Base-by-base conservation (phyloP, 78 protist genomes). In the slime mould (Dictyostelium discoideum) region DNA sequence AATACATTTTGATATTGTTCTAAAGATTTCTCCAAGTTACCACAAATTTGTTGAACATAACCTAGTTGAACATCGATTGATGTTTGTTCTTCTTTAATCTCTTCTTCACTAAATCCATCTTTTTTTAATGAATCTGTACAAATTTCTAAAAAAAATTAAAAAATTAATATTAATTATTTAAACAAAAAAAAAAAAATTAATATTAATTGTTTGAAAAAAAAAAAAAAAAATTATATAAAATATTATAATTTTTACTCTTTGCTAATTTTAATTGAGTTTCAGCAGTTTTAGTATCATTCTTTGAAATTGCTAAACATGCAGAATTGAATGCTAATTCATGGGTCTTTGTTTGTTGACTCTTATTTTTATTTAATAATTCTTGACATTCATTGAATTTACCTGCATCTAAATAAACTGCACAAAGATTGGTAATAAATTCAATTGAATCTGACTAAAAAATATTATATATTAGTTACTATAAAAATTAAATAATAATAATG, bases 221-320 rank as follows among this genome's bases (percentile, higher is more conserved):
- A 48, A 46, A 8, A 42, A 24, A 44, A 42, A 46, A 1, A 48
- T 7, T 87, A 79, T 40, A 40, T 4, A n/a, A n/a, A n/a, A n/a
- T n/a, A n/a, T 32, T 32, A 32, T 32, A 32, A 32, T 32, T 32
- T 63, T 22, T 80, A 89, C 94, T 90, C 24, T 90, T 90, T 13
- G 95, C 95, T 22, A 90, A 50, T 69, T 90, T 90, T 50, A 90
- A 90, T 90, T 90, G 95, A 40, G 88, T 72, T 82, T 90, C 95
- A 57, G 95, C 95, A 82, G 88, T 39, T 83, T 90, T 90, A 6
- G 60, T 39, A 82, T 90, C 95, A n/a, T 73, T 67, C 37, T 82
- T 90, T 11, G 46, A 42, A 14, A 90, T 29, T 26, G 84, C 20
- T n/a, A 90, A 69, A 72, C 95, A 90, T 3, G 95, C 87, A 83